Evolutionary conservation across 108 stramenopile species (phyloP).

Genomic region (Stephanodiscus triporus): DNA sequence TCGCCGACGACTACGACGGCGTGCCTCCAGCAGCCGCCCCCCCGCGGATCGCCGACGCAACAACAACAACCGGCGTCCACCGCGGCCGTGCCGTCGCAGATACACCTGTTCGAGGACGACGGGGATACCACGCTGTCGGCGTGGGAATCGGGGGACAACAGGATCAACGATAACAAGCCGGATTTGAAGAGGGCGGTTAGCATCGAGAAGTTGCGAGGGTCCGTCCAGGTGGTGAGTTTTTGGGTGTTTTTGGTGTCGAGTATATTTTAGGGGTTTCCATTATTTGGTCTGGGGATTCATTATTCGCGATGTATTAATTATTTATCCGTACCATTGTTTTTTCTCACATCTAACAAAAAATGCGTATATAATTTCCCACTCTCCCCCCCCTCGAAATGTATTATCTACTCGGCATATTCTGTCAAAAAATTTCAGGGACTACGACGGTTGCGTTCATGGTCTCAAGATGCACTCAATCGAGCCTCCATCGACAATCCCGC

Average conservation of each 20-base stretch:
- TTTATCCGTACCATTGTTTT: no score
- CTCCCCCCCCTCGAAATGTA: no score
- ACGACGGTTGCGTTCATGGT: conserved; percentile 44
- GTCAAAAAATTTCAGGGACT: conserved; percentile 38
- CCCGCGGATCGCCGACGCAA: background rate
- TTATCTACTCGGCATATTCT: no score
- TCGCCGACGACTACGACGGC: no score
- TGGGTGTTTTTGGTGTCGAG: background rate
- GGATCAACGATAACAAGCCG: background rate
- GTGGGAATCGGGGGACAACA: background rate
- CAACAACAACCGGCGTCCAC: background rate
- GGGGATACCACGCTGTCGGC: conserved; percentile 24
- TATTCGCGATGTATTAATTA: no score
- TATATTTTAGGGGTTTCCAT: no score
- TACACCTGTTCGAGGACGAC: conserved; percentile 35
- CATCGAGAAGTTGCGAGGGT: conserved; percentile 28
- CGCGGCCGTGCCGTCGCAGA: conserved; percentile 27
- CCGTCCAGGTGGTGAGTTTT: conserved; percentile 29
- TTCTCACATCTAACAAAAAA: no score
- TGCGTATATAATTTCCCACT: no score
- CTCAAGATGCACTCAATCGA: conserved; percentile 21
- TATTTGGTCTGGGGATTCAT: no score
- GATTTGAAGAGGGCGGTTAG: conserved; percentile 20
- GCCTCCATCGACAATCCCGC: conserved; percentile 19
- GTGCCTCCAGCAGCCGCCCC: conserved; percentile 1